Evolutionary conservation across 1,139 yeast species (phyloP).

Genomic region (Magnusiomyces magnusii): DNA sequence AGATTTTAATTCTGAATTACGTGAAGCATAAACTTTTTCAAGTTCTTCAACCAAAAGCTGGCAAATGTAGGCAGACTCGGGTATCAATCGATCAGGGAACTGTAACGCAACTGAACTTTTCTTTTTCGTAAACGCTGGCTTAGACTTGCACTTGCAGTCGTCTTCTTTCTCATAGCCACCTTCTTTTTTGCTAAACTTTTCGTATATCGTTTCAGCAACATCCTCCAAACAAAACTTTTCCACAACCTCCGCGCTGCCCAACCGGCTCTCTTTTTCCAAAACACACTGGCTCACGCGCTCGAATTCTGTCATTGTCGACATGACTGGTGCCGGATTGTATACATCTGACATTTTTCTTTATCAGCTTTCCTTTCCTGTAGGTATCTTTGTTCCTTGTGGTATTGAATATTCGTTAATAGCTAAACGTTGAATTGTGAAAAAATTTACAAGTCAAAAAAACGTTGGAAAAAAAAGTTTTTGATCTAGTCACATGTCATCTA

Average conservation of each 20-base stretch:
- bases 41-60: constrained; percentile 39
- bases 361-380: too few species aligned
- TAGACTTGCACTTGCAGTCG: too few species aligned
- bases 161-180: too few species aligned
- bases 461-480: too few species aligned
- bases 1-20: background rate
- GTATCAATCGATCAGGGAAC: constrained; percentile 74
- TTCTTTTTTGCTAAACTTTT: constrained; percentile 13
- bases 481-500: too few species aligned
- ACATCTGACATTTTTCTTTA: background rate
- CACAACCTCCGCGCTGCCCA: too few species aligned
- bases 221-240: constrained; percentile 30
- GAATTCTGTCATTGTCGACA: constrained; percentile 56
- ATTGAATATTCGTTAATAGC: too few species aligned
- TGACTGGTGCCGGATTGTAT: constrained; percentile 42
- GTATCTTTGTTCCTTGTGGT: background rate
- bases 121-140: too few species aligned
- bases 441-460: too few species aligned
- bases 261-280: too few species aligned
- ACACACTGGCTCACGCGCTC: too few species aligned
- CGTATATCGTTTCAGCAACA: constrained; percentile 21
- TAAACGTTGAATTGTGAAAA: too few species aligned
- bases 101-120: constrained; percentile 61
- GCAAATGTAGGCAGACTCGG: constrained; percentile 69
- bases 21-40: constrained; percentile 15